A percentile compares a stretch with the other conserved stretches of the same genome.
phyloP scores from a whole-genome alignment of 2,329 filamentous ascomycete genomes.

The Pseudopyrenochaeta lycopersici region DNA sequence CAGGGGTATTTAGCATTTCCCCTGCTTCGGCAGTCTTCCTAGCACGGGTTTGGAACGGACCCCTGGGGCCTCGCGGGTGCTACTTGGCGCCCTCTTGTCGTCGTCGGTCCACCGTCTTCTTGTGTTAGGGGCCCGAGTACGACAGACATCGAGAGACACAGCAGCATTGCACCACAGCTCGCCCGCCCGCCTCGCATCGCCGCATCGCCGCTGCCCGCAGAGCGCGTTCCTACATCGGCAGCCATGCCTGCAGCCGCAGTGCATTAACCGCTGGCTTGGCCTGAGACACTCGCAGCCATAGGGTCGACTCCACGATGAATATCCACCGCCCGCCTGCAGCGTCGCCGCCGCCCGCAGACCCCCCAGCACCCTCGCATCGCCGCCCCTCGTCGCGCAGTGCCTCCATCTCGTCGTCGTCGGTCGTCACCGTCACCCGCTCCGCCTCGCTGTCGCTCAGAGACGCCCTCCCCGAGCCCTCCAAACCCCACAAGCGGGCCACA shows the following conservation, averaged over 20 bases:
- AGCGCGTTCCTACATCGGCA: slow-evolving; percentile 35
- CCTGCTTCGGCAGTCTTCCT: neutral
- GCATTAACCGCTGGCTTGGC: slow-evolving; percentile 31
- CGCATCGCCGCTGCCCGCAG: slow-evolving; percentile 6
- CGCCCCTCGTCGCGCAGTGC: slow-evolving; percentile 52
- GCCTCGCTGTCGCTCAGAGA: slow-evolving; percentile 51
- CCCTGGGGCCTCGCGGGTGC: slow-evolving; percentile 2
- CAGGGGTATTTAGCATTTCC: neutral
- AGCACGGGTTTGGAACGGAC: slow-evolving; percentile 2
- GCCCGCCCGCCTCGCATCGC: slow-evolving; percentile 5
- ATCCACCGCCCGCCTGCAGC: slow-evolving; percentile 23
- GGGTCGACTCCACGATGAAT: slow-evolving; percentile 32
- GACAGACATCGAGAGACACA: slow-evolving; percentile 7
- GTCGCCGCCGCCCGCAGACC: slow-evolving; percentile 19
- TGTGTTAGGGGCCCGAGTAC: neutral
- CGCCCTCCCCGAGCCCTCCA: slow-evolving; percentile 26
- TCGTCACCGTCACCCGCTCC: slow-evolving; percentile 53
- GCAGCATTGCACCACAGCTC: slow-evolving; percentile 14
- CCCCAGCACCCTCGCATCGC: slow-evolving; percentile 22
- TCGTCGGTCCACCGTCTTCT: neutral
- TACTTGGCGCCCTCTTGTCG: slow-evolving; percentile 6
- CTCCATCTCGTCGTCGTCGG: slow-evolving; percentile 56
- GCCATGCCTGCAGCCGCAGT: slow-evolving; percentile 39
- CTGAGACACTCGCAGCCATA: slow-evolving; percentile 39
- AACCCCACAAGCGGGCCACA: slow-evolving; percentile 37